A percentile compares a stretch with the other conserved stretches of the same genome.
Evolutionary conservation across 805 yeast species (phyloP).

Genomic region (Kurtzmaniella fragi): DNA sequence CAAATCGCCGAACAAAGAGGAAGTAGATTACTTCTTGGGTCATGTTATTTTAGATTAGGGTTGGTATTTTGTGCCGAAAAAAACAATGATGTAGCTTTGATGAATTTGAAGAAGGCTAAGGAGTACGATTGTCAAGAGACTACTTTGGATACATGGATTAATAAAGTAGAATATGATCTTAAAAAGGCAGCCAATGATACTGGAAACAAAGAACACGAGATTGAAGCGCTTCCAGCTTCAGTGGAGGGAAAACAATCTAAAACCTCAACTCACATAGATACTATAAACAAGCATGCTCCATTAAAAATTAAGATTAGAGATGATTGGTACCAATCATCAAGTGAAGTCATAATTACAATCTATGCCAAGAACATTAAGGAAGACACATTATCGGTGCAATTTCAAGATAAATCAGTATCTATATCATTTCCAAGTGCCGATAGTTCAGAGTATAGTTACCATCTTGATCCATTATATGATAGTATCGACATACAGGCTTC

Average conservation of each 20-base stretch:
- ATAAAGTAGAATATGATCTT: constrained; percentile 29
- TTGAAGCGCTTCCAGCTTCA: constrained; percentile 1
- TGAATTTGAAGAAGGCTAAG: constrained; percentile 38
- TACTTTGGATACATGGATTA: constrained; percentile 45
- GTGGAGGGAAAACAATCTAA: not conserved
- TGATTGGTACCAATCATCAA: constrained; percentile 59
- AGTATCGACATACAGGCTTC: constrained; percentile 45
- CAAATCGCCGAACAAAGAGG: constrained; percentile 42
- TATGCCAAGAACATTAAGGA: constrained; percentile 63
- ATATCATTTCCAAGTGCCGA: constrained; percentile 45
- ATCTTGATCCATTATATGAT: constrained; percentile 48
- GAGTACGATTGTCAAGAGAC: constrained; percentile 40
- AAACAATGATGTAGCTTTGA: constrained; percentile 35
- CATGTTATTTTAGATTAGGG: constrained; percentile 46
- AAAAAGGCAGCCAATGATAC: constrained; percentile 14
- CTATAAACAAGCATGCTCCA: constrained; percentile 37
- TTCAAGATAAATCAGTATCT: constrained; percentile 28
- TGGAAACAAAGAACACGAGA: constrained; percentile 7
- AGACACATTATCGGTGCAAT: constrained; percentile 39
- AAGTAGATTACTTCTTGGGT: constrained; percentile 41
- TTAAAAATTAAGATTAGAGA: constrained; percentile 31
- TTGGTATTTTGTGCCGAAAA: constrained; percentile 41
- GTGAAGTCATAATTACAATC: constrained; percentile 57
- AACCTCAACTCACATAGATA: constrained; percentile 20
- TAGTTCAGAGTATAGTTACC: constrained; percentile 54